Percentiles rank a stretch among this genome's conserved stretches.
Conservation (phyloP, 2,329 filamentous ascomycete species). For the Nothophaeocryptopus gaeumannii region DNA sequence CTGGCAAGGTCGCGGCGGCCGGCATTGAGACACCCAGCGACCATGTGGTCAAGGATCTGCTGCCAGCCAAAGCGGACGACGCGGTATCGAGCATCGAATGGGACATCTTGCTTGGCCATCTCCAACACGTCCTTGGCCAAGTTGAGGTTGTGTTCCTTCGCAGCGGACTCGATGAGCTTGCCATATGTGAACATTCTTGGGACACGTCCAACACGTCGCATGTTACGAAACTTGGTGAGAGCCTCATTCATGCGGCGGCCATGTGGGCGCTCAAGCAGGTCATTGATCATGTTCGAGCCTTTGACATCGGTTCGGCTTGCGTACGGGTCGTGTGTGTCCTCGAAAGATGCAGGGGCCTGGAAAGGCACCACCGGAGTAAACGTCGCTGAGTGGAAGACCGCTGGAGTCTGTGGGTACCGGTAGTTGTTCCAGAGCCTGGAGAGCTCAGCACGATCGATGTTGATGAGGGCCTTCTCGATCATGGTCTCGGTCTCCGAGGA, state of each 20-base stretch:
- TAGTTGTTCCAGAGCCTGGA: constrained; percentile 59
- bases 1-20: constrained; percentile 78
- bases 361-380: constrained; percentile 46
- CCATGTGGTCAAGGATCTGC: constrained; percentile 93
- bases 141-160: constrained; percentile 78
- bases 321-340: constrained; percentile 89
- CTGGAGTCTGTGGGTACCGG: constrained; percentile 46
- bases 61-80: constrained; percentile 94
- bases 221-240: constrained; percentile 81
- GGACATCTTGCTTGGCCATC: constrained; percentile 87
- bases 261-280: constrained; percentile 78
- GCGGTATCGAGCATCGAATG: constrained; percentile 76
- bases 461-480: constrained; percentile 58
- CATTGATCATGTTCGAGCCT: constrained; percentile 84
- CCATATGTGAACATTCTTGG: constrained; percentile 95
- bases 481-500: constrained; percentile 55
- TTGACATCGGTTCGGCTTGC: constrained; percentile 88
- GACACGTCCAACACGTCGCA: constrained; percentile 85
- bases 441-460: constrained; percentile 50
- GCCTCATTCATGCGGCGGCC: constrained; percentile 73
- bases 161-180: constrained; percentile 87
- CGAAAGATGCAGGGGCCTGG: constrained; percentile 55
- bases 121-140: constrained; percentile 81
- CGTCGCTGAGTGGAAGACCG: constrained; percentile 48
- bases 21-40: constrained; percentile 81